Evolutionary conservation across 305 asterid species (phyloP).

Genomic region (Fraxinus floribunda): DNA sequence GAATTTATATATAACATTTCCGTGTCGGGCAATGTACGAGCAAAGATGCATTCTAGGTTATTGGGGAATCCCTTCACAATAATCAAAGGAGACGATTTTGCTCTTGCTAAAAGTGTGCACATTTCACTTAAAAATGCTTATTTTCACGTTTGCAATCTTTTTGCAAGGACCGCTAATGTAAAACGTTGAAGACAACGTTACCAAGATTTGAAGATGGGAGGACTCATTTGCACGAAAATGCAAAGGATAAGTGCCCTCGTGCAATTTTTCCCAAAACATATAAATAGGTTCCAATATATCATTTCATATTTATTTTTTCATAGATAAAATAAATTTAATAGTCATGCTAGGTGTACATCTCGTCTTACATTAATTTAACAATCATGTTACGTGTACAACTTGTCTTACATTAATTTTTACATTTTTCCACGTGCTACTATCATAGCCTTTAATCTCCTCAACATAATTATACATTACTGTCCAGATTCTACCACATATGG

Average conservation of each 20-base stretch:
- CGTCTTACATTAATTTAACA: no score
- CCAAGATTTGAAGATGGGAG: neutral
- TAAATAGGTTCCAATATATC: conserved; percentile 6
- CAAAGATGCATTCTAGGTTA: neutral
- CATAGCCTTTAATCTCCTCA: no score
- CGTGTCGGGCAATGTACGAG: neutral
- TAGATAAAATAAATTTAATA: neutral
- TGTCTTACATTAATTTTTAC: no score
- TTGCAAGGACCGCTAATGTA: neutral
- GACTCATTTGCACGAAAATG: neutral
- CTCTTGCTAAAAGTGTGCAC: neutral
- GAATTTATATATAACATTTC: no score
- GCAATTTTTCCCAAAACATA: neutral
- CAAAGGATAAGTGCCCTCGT: neutral
- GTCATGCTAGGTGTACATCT: no score
- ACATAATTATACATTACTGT: no score
- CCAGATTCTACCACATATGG: no score
- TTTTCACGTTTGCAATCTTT: neutral
- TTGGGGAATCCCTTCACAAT: neutral
- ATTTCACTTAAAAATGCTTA: neutral
- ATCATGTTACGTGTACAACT: no score
- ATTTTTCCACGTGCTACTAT: no score
- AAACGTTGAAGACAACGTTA: neutral
- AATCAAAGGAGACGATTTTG: neutral
- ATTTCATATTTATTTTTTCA: neutral